Evolutionary conservation across 1,284 basidiomycete species (phyloP), one percentile per base, ranked within the genome.

Genomic region (Paramarasmius palmivorus): DNA sequence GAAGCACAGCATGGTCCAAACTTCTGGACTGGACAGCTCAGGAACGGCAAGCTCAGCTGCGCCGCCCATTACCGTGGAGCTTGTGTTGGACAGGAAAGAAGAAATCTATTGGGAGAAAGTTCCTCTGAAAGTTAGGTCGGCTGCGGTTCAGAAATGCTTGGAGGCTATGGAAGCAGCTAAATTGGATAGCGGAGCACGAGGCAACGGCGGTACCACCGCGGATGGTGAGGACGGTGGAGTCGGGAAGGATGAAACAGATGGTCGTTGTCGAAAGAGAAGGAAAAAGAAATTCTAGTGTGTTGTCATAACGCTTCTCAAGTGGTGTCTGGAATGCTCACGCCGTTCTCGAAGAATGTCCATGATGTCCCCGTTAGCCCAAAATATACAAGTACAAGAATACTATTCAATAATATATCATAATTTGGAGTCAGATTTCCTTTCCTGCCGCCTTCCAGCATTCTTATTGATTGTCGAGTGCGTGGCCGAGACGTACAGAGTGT

Each of bases 41-140:
- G 78, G 80, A 20, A 17, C 12, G 41, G 19, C 50, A 39, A 32
- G 20, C 50, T 58, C 36, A 7, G 47, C 26, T n/a, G 23, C 17
- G 52, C 62, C 57, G 34, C 56, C 69, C 1, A 76, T 90, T 12
- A 47, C 55, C 14, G 60, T 78, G 36, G 88, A 89, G 61, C 51
- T 84, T 25, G 78, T 92, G 0, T 65, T 69, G 8, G 88, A 86
- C 2, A 81, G 71, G 62, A 73, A 77, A 49, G 90, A 91, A 61
- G 79, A 78, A 57, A 52, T 92, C 17, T 92, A 92, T 61, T 92
- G 90, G 90, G 78, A 82, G 53, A 86, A 84, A 59, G 81, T 92
- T 0, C 90, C 90, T 0, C 80, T 84, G 61, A 90, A 87, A 62
- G 74, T 90, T 15, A 73, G 83, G 20, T 65, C 70, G 47, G 76